Conservation (phyloP, 352 stramenopile genomes). For the Phytopythium mirpurense region DNA sequence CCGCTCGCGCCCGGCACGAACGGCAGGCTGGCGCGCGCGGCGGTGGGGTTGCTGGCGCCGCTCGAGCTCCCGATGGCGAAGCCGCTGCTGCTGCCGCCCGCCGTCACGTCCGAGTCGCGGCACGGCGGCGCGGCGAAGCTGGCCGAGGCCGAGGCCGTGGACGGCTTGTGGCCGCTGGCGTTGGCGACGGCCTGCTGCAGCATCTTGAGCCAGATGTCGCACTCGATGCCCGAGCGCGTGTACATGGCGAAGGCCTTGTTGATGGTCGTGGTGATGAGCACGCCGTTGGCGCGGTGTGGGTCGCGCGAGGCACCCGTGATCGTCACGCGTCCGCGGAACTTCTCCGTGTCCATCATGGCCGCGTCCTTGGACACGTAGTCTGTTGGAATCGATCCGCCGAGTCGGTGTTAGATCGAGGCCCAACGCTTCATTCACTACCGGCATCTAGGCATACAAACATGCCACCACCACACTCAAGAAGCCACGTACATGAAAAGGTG, state of each 20-base stretch:
- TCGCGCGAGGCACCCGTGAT: slow-evolving; percentile 70
- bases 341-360: slow-evolving; percentile 74
- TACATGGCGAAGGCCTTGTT: slow-evolving; percentile 86
- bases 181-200: slow-evolving; percentile 72
- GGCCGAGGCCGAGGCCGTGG: slow-evolving; percentile 23
- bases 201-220: slow-evolving; percentile 84
- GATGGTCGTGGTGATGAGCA: slow-evolving; percentile 84
- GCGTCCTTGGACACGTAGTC: slow-evolving; percentile 81
- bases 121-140: slow-evolving; percentile 48
- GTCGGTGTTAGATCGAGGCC: background rate
- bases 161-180: slow-evolving; percentile 33
- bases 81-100: slow-evolving; percentile 18
- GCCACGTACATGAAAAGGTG: slow-evolving; percentile 50
- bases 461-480: too few species aligned
- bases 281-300: slow-evolving; percentile 56
- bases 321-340: slow-evolving; percentile 75
- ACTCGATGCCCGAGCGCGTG: slow-evolving; percentile 73
- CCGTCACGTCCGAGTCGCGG: slow-evolving; percentile 54
- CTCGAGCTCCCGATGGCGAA: slow-evolving; percentile 8
- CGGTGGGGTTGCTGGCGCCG: slow-evolving; percentile 7
- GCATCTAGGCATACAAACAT: too few species aligned
- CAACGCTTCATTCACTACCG: too few species aligned
- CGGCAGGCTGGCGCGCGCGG: slow-evolving; percentile 9
- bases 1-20: slow-evolving; percentile 17
- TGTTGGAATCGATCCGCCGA: slow-evolving; percentile 1